Evolutionary conservation across 345 rosid genomes (phyloP).

Genomic region (Leavenworthia alabamica): DNA sequence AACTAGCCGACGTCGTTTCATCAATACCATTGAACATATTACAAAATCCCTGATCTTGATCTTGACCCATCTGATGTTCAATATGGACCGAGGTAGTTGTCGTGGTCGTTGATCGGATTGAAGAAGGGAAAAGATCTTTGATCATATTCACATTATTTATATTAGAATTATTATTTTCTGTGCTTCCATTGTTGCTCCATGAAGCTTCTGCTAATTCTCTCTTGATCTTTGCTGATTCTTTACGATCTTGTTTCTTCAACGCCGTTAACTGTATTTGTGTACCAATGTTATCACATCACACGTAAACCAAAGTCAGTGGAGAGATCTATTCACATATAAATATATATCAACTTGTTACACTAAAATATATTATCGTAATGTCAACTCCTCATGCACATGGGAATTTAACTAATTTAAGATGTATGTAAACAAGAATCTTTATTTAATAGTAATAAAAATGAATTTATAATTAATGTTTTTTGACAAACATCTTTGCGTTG

Average conservation of each 20-base stretch:
- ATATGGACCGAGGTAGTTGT: conserved; percentile 36
- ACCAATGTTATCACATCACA: no score
- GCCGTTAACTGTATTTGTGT: conserved; percentile 43
- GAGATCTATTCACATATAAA: neutral
- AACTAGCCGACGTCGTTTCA: conserved; percentile 51
- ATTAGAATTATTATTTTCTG: conserved; percentile 46
- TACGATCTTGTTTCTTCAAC: conserved; percentile 48
- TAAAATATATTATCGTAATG: conserved; percentile 16
- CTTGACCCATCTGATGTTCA: conserved; percentile 49
- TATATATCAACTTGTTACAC: neutral
- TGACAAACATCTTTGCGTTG: conserved; percentile 41
- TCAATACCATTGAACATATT: conserved; percentile 66
- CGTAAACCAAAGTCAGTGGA: conserved; percentile 21
- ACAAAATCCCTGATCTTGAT: conserved; percentile 55
- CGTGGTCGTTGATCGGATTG: conserved; percentile 45
- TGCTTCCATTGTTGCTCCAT: conserved; percentile 72
- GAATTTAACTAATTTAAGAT: no score
- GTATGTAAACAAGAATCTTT: conserved; percentile 26
- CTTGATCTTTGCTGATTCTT: conserved; percentile 39
- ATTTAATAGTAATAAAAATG: neutral
- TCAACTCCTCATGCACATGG: conserved; percentile 33
- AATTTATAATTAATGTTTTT: conserved; percentile 22
- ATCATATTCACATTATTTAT: conserved; percentile 41
- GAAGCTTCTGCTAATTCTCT: conserved; percentile 54
- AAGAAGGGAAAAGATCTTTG: conserved; percentile 45